Percentiles rank a stretch among this genome's conserved stretches.
Evolutionary conservation across 257 asterid species (phyloP).

Genomic region (Misopates orontium): DNA sequence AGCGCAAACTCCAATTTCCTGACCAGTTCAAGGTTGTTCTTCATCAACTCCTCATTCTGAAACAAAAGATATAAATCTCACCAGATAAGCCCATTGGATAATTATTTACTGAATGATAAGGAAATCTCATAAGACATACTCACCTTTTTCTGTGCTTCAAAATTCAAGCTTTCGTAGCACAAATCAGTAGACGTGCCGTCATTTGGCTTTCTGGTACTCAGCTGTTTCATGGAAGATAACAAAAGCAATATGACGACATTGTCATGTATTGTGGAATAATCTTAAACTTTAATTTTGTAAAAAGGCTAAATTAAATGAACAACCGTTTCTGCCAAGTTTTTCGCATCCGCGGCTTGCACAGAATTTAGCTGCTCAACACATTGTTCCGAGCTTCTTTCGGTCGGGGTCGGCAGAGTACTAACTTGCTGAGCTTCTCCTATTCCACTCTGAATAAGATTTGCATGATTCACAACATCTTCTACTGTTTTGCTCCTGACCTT

Average conservation of each 20-base stretch:
- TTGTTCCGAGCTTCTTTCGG: slow-evolving; percentile 9
- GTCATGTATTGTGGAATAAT: slow-evolving; percentile 14
- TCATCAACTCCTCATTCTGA: slow-evolving; percentile 35
- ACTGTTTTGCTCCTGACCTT: too few relatives aligned
- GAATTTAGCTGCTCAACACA: slow-evolving; percentile 16
- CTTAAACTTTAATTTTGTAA: slow-evolving; percentile 36
- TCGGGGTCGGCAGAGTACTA: slow-evolving; percentile 6
- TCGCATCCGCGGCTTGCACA: background rate
- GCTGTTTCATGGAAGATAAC: background rate
- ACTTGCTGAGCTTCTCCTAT: slow-evolving; percentile 26
- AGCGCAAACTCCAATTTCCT: slow-evolving; percentile 33
- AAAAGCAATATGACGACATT: background rate
- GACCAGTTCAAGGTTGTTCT: slow-evolving; percentile 26
- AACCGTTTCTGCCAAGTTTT: slow-evolving; percentile 34
- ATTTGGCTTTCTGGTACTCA: slow-evolving; percentile 20
- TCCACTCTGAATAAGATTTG: background rate
- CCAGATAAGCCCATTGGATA: background rate
- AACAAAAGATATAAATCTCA: background rate
- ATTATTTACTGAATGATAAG: background rate
- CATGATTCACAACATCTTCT: background rate
- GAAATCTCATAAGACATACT: background rate
- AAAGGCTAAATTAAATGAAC: slow-evolving; percentile 36
- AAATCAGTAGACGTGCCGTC: slow-evolving; percentile 24
- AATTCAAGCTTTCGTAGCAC: slow-evolving; percentile 42
- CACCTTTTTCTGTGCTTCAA: slow-evolving; percentile 51